Evolutionary conservation across 2,329 filamentous ascomycete species (phyloP).

Genomic region (Leptographium galeiforme): DNA sequence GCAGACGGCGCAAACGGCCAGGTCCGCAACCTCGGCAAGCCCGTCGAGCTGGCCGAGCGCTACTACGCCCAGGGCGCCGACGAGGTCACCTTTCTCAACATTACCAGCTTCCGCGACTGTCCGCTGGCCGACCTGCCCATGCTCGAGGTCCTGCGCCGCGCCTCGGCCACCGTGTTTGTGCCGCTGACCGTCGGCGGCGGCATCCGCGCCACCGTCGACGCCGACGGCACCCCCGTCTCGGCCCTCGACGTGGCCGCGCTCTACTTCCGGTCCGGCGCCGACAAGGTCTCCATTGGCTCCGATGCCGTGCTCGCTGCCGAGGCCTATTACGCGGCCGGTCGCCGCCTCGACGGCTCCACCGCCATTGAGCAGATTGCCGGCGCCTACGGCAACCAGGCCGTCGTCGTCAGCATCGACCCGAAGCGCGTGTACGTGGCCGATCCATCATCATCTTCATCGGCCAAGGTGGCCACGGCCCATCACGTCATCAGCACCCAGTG

Average conservation of each 20-base stretch:
- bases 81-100: constrained; percentile 96
- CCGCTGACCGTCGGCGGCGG: constrained; percentile 91
- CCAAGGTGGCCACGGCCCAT: too few species aligned
- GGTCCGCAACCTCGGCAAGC: constrained; percentile 91
- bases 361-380: constrained; percentile 91
- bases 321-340: constrained; percentile 64
- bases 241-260: constrained; percentile 88
- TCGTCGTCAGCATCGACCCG: constrained; percentile 90
- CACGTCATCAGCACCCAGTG: constrained; percentile 55
- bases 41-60: constrained; percentile 80
- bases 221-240: constrained; percentile 72
- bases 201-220: constrained; percentile 84
- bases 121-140: constrained; percentile 86
- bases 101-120: constrained; percentile 93
- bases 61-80: constrained; percentile 97
- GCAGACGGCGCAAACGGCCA: too few species aligned
- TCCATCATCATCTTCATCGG: too few species aligned
- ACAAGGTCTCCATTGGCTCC: constrained; percentile 94
- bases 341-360: constrained; percentile 62
- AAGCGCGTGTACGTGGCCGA: constrained; percentile 85
- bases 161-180: constrained; percentile 87
- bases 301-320: constrained; percentile 90
- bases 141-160: constrained; percentile 80
- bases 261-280: constrained; percentile 94
- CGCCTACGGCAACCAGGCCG: constrained; percentile 92